Evolutionary conservation across 306 rosid species (phyloP).

Genomic region (Luffa acutangula): DNA sequence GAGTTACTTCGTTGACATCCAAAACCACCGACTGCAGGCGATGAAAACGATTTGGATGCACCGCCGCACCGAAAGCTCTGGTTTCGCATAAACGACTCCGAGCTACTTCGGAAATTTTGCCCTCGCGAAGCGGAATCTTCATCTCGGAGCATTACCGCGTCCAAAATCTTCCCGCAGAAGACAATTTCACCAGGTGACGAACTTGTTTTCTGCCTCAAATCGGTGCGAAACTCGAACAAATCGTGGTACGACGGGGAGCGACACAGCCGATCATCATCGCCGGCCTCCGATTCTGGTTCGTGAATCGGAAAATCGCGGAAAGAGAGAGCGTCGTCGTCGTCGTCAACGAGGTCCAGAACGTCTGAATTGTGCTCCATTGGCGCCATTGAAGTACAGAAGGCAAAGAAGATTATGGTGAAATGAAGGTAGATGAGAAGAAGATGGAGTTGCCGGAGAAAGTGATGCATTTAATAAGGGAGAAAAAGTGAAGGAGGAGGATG

Average conservation of each 20-base stretch:
- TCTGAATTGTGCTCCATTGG: background rate
- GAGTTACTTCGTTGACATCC: background rate
- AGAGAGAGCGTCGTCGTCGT: conserved; percentile 30
- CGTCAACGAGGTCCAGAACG: background rate
- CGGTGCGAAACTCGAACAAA: conserved; percentile 22
- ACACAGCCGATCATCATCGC: background rate
- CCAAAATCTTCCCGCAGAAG: conserved; percentile 24
- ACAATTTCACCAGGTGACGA: background rate
- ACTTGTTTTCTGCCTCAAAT: background rate
- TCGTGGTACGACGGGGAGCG: background rate
- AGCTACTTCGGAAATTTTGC: background rate
- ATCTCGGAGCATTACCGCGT: background rate
- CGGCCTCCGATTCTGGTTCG: background rate
- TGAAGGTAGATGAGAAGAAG: background rate
- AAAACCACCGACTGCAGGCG: background rate
- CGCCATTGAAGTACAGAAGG: background rate
- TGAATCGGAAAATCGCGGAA: conserved; percentile 22
- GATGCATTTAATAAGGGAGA: background rate
- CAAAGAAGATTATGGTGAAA: background rate
- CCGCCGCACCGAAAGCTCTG: background rate
- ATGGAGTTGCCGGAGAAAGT: background rate
- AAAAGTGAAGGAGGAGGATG: background rate
- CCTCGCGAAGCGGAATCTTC: background rate
- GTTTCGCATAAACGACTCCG: conserved; percentile 11
- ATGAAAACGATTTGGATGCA: background rate